Evolutionary conservation across 768 basidiomycete genomes (phyloP).

Genomic region (Jaapia argillacea): DNA sequence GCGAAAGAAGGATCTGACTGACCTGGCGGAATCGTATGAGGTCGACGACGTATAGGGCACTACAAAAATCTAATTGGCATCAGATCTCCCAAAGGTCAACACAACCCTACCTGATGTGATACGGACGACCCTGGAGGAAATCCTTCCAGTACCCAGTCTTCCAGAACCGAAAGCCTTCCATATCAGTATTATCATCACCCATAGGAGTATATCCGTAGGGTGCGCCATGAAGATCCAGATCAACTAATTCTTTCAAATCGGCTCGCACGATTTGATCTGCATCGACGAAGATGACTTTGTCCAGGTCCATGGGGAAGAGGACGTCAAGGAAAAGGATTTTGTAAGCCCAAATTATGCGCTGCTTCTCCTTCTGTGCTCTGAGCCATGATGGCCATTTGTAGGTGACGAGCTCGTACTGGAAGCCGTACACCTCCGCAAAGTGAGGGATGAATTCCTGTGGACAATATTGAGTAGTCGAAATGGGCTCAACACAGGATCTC

Average conservation of each 20-base stretch:
- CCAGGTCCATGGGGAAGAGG: constrained; percentile 96
- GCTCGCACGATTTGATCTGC: constrained; percentile 95
- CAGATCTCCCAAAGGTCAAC: not conserved
- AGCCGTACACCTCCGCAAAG: constrained; percentile 82
- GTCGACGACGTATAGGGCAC: constrained; percentile 94
- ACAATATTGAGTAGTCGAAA: constrained; percentile 1
- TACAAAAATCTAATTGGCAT: constrained; percentile 21
- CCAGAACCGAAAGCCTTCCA: constrained; percentile 99
- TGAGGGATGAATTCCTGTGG: constrained; percentile 88
- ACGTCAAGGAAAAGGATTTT: constrained; percentile 99
- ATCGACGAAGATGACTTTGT: constrained; percentile 98
- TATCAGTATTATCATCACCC: constrained; percentile 90
- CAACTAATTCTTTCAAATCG: constrained; percentile 93
- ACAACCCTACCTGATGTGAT: constrained; percentile 80
- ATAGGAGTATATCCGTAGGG: constrained; percentile 97
- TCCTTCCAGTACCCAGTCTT: constrained; percentile 95
- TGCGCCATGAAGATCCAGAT: constrained; percentile 83
- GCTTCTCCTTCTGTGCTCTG: constrained; percentile 94
- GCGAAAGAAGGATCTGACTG: too few relatives aligned
- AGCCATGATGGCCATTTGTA: constrained; percentile 99
- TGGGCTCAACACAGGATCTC: not conserved
- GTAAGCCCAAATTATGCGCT: constrained; percentile 98
- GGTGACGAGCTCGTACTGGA: constrained; percentile 95
- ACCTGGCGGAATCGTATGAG: constrained; percentile 91
- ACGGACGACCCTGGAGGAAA: constrained; percentile 72